phyloP scores from a whole-genome alignment of 2,329 filamentous ascomycete genomes.

The Paecilomyces fulvus region DNA sequence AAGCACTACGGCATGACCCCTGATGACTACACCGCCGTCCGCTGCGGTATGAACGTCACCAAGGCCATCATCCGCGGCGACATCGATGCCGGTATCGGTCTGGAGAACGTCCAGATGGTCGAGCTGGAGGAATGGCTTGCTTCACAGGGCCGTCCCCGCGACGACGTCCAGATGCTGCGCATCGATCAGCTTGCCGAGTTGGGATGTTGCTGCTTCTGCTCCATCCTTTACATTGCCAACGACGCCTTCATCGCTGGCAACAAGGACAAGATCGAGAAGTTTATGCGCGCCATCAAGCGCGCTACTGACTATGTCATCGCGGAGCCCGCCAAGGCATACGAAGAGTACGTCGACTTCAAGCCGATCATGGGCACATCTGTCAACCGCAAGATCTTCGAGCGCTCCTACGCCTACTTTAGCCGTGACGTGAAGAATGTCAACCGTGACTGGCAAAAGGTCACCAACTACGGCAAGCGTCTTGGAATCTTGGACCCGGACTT shows the following conservation, averaged over 20 bases:
- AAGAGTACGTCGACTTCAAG: constrained; percentile 64
- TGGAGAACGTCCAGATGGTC: constrained; percentile 78
- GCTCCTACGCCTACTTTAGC: constrained; percentile 68
- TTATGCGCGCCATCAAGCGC: constrained; percentile 64
- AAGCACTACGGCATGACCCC: constrained; percentile 68
- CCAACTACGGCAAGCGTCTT: constrained; percentile 64
- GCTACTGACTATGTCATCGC: constrained; percentile 65
- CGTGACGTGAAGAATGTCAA: constrained; percentile 64
- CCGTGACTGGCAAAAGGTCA: constrained; percentile 71
- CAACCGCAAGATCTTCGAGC: constrained; percentile 73
- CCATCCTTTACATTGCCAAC: constrained; percentile 72
- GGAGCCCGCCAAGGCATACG: constrained; percentile 55
- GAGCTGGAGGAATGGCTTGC: constrained; percentile 70
- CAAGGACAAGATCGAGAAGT: constrained; percentile 57
- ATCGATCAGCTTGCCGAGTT: constrained; percentile 73
- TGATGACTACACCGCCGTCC: constrained; percentile 64
- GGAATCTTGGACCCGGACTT: constrained; percentile 58
- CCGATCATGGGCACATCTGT: constrained; percentile 58
- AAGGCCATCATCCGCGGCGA: constrained; percentile 65
- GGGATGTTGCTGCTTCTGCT: constrained; percentile 78
- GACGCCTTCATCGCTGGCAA: constrained; percentile 59
- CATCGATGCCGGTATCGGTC: constrained; percentile 67
- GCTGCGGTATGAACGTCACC: constrained; percentile 74
- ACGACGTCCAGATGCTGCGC: constrained; percentile 69
- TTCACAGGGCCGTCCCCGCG: constrained; percentile 51